Evolutionary conservation across 169 alveolate genomes (phyloP).

Genomic region (Eimeria zaria): DNA sequence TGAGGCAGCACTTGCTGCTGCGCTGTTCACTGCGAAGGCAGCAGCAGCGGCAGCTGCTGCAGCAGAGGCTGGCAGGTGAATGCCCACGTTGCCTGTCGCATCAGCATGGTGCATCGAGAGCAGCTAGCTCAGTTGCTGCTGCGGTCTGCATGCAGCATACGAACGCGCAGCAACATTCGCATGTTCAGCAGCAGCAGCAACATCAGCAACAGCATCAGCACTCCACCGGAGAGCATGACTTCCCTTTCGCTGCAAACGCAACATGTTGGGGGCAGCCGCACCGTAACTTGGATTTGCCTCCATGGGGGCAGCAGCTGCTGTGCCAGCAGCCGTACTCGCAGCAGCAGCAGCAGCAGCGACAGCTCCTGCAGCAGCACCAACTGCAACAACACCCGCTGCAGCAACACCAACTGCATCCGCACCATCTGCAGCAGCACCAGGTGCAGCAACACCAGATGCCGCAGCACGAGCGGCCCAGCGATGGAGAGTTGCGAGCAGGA

Average conservation of each 20-base stretch:
- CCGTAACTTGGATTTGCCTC: background rate
- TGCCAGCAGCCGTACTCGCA: background rate
- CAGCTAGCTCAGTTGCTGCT: slow-evolving; percentile 37
- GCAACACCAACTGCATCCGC: background rate
- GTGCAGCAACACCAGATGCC: background rate
- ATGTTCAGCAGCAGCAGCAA: slow-evolving; percentile 40
- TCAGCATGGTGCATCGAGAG: background rate
- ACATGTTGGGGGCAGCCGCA: slow-evolving; percentile 7
- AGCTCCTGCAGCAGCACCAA: slow-evolving; percentile 3
- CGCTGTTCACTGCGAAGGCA: background rate
- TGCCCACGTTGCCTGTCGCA: background rate
- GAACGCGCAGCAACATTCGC: slow-evolving; percentile 14
- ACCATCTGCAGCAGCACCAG: background rate
- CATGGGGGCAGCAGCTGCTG: slow-evolving; percentile 21
- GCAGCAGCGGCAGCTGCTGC: slow-evolving; percentile 62
- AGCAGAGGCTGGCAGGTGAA: background rate
- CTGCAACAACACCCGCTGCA: background rate
- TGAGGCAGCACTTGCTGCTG: slow-evolving; percentile 27
- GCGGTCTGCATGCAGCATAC: slow-evolving; percentile 32
- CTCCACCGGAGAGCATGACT: background rate
- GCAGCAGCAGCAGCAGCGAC: slow-evolving; percentile 5
- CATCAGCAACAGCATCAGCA: slow-evolving; percentile 9
- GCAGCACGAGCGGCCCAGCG: slow-evolving; percentile 3
- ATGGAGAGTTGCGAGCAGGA: slow-evolving; percentile 11
- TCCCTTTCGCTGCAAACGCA: slow-evolving; percentile 32